Evolutionary conservation across 164 flowering plant species (phyloP), one percentile per base, ranked within the genome.

Genomic region (Macadamia integrifolia): DNA sequence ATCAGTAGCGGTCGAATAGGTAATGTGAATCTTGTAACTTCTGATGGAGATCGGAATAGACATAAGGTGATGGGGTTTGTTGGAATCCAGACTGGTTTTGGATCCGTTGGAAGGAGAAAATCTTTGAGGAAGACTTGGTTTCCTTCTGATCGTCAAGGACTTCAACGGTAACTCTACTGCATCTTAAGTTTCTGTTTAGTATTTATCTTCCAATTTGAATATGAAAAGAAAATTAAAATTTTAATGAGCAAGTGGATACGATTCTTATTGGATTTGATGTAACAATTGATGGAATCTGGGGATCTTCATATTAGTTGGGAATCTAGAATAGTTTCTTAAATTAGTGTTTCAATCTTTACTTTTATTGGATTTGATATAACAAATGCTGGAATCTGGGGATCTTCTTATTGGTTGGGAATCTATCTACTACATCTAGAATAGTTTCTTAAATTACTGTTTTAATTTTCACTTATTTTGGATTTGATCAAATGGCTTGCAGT

Each of bases 1-100:
- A 64, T 58, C 49, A 60, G 11, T 58, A 69, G 71, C 0, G 50
- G n/a, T 55, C 70, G 50, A 8, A 23, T 23, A 23, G 40, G 40
- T 5, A 5, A 35, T 35, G 40, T 35, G 40, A 58, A 44, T 59
- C 43, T 18, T 53, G 56, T 66, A 12, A 69, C 35, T 46, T 52
- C 29, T 9, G 64, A 68, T 65, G 77, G 65, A 8, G 80, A 70
- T 40, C 60, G 23, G 67, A 84, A 83, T 79, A 80, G 97, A 79
- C 79, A 79, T 68, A 95, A 88, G 69, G 91, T 89, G 43, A 85
- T 87, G 94, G 99, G 93, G 1, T 90, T 95, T 78, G 99, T 95
- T 5, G 99, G 99, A 42, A 92, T 95, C 46, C 96, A 89, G 69
- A 90, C 98, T 32, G 97, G 99, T 49, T 94, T 94, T 66, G 87